Conservation (phyloP, 768 basidiomycete species). For the Lentinula guzmanii region DNA sequence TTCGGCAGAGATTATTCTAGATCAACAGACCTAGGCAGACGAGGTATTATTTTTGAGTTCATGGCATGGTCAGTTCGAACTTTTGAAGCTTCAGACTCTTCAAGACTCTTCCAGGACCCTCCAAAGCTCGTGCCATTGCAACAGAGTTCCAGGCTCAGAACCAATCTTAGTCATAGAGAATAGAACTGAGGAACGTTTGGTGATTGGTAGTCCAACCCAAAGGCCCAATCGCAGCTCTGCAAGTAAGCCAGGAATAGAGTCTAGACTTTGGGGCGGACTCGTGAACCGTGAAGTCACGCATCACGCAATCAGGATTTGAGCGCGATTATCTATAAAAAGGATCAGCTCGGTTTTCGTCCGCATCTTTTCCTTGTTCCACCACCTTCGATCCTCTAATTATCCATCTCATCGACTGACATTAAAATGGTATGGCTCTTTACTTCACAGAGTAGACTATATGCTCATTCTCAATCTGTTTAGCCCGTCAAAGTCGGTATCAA, state of each 20-base stretch:
- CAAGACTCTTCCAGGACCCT: background rate
- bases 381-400: background rate
- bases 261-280: background rate
- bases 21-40: background rate
- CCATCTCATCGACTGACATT: background rate
- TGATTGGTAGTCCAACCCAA: background rate
- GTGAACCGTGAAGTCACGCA: background rate
- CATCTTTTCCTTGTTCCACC: background rate
- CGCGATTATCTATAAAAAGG: conserved; percentile 9
- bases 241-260: background rate
- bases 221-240: background rate
- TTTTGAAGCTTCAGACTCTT: too few relatives aligned
- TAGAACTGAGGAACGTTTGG: background rate
- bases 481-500: conserved; percentile 93
- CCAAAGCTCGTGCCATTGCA: background rate
- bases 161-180: background rate
- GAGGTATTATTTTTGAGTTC: background rate
- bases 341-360: background rate
- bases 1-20: background rate
- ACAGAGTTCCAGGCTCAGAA: background rate
- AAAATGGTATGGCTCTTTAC: conserved; percentile 5
- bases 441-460: background rate
- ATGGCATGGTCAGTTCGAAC: too few relatives aligned
- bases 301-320: background rate
- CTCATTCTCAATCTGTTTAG: background rate